phyloP scores from a whole-genome alignment of 2,329 filamentous ascomycete species.

The Iodosphaeria phyllophila region DNA sequence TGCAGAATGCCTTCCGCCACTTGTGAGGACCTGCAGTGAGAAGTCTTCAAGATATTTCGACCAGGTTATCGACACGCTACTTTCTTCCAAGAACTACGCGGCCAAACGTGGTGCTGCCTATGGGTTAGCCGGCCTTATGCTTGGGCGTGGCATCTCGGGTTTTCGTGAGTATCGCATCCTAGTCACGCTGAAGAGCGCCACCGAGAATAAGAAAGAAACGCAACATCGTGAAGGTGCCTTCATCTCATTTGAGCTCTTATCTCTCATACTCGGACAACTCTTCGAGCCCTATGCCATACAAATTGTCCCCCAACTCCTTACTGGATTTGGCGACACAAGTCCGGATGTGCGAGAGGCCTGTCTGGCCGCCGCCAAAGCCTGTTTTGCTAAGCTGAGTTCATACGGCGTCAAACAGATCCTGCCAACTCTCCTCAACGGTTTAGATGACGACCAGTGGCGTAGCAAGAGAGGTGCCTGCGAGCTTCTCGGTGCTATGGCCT shows the following conservation, averaged over 20 bases:
- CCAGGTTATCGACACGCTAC: constrained; percentile 61
- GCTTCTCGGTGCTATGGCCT: constrained; percentile 93
- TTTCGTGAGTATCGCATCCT: constrained; percentile 76
- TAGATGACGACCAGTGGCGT: constrained; percentile 92
- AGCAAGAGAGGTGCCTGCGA: constrained; percentile 98
- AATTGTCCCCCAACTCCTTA: constrained; percentile 77
- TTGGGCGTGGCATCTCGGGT: constrained; percentile 67
- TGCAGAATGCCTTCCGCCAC: constrained; percentile 77
- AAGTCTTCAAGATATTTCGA: constrained; percentile 67
- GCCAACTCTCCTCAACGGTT: constrained; percentile 74
- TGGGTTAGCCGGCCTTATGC: constrained; percentile 76
- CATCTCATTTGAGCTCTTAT: constrained; percentile 78
- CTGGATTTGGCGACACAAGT: constrained; percentile 75
- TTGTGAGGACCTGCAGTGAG: constrained; percentile 66
- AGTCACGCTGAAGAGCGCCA: constrained; percentile 57
- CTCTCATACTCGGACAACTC: constrained; percentile 65
- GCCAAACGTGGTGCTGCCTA: constrained; percentile 84
- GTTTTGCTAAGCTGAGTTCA: constrained; percentile 82
- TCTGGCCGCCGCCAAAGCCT: constrained; percentile 82
- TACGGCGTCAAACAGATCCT: constrained; percentile 92
- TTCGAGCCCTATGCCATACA: constrained; percentile 97
- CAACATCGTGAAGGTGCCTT: constrained; percentile 79
- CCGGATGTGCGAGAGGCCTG: constrained; percentile 85
- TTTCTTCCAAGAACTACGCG: constrained; percentile 84
- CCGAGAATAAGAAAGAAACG: constrained; percentile 89